Evolutionary conservation across 164 flowering plant species (phyloP).

Genomic region (Taxillus chinensis): DNA sequence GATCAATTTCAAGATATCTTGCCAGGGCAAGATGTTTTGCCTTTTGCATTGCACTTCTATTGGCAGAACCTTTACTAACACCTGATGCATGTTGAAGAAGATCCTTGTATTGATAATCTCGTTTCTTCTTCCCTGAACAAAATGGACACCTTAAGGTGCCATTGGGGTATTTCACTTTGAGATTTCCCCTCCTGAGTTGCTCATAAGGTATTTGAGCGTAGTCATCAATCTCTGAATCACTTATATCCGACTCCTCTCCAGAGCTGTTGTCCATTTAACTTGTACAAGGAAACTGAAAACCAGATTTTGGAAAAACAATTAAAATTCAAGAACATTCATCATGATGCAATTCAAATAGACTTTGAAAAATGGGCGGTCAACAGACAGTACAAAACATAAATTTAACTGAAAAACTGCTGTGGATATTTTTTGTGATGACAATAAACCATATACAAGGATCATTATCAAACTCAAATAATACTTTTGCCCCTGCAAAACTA

Average conservation of each 20-base stretch:
- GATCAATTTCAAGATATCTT: conserved; percentile 42
- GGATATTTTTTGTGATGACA: too few relatives aligned
- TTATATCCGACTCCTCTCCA: conserved; percentile 68
- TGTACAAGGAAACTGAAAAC: neutral
- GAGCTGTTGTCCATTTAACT: conserved; percentile 45
- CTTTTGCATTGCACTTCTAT: conserved; percentile 51
- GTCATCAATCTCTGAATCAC: conserved; percentile 72
- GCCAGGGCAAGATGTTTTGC: conserved; percentile 80
- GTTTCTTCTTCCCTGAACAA: conserved; percentile 83
- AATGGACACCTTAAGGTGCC: conserved; percentile 70
- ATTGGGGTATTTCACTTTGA: conserved; percentile 35
- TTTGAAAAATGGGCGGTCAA: too few relatives aligned
- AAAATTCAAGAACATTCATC: too few relatives aligned
- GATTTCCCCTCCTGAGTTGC: conserved; percentile 31
- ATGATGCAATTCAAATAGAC: too few relatives aligned
- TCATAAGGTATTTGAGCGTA: conserved; percentile 48
- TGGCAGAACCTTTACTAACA: conserved; percentile 59
- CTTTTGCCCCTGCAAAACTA: too few relatives aligned
- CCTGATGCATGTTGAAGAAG: conserved; percentile 80
- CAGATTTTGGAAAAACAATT: neutral
- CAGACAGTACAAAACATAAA: too few relatives aligned
- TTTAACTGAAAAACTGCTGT: too few relatives aligned
- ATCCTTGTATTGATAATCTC: conserved; percentile 67
- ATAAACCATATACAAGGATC: too few relatives aligned
- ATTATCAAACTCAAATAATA: too few relatives aligned